Evolutionary conservation across 2,329 filamentous ascomycete species (phyloP).

Genomic region (Neoscytalidium dimidiatum): DNA sequence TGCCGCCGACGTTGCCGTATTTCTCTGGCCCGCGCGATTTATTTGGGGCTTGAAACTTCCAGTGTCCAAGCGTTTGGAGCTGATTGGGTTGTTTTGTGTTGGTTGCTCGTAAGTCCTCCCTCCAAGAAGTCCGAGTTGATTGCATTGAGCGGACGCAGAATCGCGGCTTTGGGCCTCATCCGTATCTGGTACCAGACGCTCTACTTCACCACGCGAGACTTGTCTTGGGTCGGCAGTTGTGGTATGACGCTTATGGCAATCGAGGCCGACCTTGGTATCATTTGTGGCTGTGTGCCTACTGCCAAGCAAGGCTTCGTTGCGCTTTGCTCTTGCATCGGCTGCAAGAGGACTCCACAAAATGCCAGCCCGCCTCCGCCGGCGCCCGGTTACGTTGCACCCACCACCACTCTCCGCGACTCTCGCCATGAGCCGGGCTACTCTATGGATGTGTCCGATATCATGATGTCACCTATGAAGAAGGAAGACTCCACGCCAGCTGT

Average conservation of each 20-base stretch:
- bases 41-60: slow-evolving; percentile 30
- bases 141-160: not conserved
- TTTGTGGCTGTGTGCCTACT: slow-evolving; percentile 33
- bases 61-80: slow-evolving; percentile 27
- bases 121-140: not conserved
- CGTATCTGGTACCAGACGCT: too few relatives aligned
- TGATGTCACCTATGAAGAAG: too few relatives aligned
- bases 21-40: slow-evolving; percentile 33
- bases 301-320: slow-evolving; percentile 33
- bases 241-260: slow-evolving; percentile 30
- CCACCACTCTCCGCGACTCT: too few relatives aligned
- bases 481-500: too few relatives aligned
- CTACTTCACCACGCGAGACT: too few relatives aligned
- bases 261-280: slow-evolving; percentile 32
- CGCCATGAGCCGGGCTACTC: too few relatives aligned
- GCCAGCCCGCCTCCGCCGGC: too few relatives aligned
- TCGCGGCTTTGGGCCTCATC: slow-evolving; percentile 28
- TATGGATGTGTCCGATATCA: too few relatives aligned
- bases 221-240: too few relatives aligned
- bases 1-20: slow-evolving; percentile 34
- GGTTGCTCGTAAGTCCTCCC: slow-evolving; percentile 35
- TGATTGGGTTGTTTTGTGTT: slow-evolving; percentile 32
- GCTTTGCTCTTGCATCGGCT: slow-evolving; percentile 54
- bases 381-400: too few relatives aligned
- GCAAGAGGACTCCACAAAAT: too few relatives aligned